phyloP scores from a whole-genome alignment of 2,329 filamentous ascomycete genomes.

The Pezicula carpinea region DNA sequence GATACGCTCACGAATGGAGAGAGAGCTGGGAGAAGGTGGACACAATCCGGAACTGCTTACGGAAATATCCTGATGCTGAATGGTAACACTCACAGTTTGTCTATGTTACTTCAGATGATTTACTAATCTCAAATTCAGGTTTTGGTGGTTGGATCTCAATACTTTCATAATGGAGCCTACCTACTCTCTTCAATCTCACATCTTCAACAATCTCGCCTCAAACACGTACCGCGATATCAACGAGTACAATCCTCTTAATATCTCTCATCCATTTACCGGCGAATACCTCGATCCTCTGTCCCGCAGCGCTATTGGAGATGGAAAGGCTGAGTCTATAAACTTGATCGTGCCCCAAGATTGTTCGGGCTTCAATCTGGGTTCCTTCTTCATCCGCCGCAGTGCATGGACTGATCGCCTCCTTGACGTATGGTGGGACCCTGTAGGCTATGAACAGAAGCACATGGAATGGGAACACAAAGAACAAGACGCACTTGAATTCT shows the following conservation, averaged over 20 bases:
- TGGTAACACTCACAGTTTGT: constrained; percentile 59
- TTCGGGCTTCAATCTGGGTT: constrained; percentile 91
- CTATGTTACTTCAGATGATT: background rate
- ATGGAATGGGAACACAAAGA: constrained; percentile 99
- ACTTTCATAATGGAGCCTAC: constrained; percentile 97
- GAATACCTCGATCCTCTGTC: constrained; percentile 73
- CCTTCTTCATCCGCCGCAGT: constrained; percentile 84
- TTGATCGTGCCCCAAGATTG: constrained; percentile 91
- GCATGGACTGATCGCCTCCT: constrained; percentile 87
- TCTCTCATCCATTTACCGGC: constrained; percentile 73
- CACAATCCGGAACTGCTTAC: constrained; percentile 79
- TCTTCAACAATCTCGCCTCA: constrained; percentile 74
- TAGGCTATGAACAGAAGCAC: constrained; percentile 95
- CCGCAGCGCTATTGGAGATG: constrained; percentile 71
- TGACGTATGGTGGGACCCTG: constrained; percentile 98
- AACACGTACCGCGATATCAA: constrained; percentile 94
- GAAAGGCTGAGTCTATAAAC: constrained; percentile 73
- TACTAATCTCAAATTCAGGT: constrained; percentile 54
- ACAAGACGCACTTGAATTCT: constrained; percentile 88
- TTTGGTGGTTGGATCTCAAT: constrained; percentile 98
- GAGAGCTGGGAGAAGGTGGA: constrained; percentile 99
- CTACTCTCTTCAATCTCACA: constrained; percentile 82
- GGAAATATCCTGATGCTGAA: constrained; percentile 92
- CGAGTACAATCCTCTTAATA: constrained; percentile 90
- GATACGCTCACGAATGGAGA: constrained; percentile 97